Evolutionary conservation across 352 stramenopile species (phyloP), one percentile per base, ranked within the genome.

Genomic region (Pythium monospermum): DNA sequence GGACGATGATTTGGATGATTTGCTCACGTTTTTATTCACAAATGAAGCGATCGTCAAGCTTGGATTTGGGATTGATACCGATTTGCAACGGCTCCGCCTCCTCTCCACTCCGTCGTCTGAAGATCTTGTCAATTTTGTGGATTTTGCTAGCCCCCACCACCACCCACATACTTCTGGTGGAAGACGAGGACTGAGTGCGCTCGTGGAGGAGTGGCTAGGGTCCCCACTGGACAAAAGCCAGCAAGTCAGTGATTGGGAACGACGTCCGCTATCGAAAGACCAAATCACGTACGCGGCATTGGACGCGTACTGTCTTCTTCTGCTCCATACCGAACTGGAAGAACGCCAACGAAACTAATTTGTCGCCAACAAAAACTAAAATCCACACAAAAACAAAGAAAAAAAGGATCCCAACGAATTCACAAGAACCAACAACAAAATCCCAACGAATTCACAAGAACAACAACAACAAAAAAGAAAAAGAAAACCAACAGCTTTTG

Each of bases 241-340:
- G 56, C 81, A 92, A 59, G 70, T 60, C 37, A 87, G 72, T 57
- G 76, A 92, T 60, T 92, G 81, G 81, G 74, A 85, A 45, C 51
- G 59, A 12, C 77, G 78, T 8, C 81, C 81, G 7, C 57, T 92
- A 28, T 67, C 72, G 6, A 28, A 55, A 30, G 50, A 77, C 35
- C 81, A 89, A 57, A 55, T 88, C 13, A n/a, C 58, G 16, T 92
- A 92, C 63, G 78, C 81, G 10, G 76, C 81, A 2, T 47, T 82
- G 22, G 81, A 92, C 52, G 81, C 81, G 10, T 88, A 78, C 56
- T 84, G 74, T 28, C 57, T 92, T 13, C 50, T 88, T 12, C 69
- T 98, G 75, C 74, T 87, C 32, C 65, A 81, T 47, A 37, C 54
- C 2, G 33, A 16, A 2, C 18, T 42, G 2, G 13, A 49, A 13